phyloP scores from a whole-genome alignment of 2,329 filamentous ascomycete genomes.

The Diaporthe capsici region DNA sequence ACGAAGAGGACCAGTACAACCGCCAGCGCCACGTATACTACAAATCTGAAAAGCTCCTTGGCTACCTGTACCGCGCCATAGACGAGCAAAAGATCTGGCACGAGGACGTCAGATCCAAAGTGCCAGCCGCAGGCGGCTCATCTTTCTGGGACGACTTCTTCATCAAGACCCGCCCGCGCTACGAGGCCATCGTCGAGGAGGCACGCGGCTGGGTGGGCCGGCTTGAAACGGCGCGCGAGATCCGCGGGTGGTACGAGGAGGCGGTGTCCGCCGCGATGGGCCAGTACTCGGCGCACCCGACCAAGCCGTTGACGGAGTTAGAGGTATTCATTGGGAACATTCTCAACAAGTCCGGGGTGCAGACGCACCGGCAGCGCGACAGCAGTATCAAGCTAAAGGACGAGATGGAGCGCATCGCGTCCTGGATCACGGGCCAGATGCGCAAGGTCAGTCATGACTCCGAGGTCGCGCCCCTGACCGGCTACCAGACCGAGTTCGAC shows the following conservation, averaged over 20 bases:
- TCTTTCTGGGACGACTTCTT: slow-evolving; percentile 62
- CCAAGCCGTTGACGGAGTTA: slow-evolving; percentile 60
- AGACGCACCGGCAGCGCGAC: slow-evolving; percentile 66
- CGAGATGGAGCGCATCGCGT: slow-evolving; percentile 62
- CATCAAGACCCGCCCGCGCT: slow-evolving; percentile 47
- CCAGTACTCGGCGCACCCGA: slow-evolving; percentile 61
- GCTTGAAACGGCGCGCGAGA: slow-evolving; percentile 56
- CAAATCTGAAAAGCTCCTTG: slow-evolving; percentile 76
- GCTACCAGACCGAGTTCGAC: slow-evolving; percentile 40
- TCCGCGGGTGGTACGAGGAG: slow-evolving; percentile 61
- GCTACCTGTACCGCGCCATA: slow-evolving; percentile 78
- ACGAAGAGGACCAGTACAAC: slow-evolving; percentile 62
- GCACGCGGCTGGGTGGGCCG: slow-evolving; percentile 50
- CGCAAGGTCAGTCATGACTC: slow-evolving; percentile 37
- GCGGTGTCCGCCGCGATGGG: slow-evolving; percentile 57
- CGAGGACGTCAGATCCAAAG: slow-evolving; percentile 58
- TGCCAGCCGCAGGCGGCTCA: slow-evolving; percentile 45
- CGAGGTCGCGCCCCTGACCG: slow-evolving; percentile 11
- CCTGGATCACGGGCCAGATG: slow-evolving; percentile 56
- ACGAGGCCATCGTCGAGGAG: slow-evolving; percentile 46
- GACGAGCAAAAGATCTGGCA: slow-evolving; percentile 78
- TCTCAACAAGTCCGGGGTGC: slow-evolving; percentile 64
- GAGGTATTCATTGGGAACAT: slow-evolving; percentile 71
- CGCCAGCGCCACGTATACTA: slow-evolving; percentile 71
- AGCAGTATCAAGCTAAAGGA: slow-evolving; percentile 65